Evolutionary conservation across 164 flowering plant genomes (phyloP).

Genomic region (Stephania yunnanensis): DNA sequence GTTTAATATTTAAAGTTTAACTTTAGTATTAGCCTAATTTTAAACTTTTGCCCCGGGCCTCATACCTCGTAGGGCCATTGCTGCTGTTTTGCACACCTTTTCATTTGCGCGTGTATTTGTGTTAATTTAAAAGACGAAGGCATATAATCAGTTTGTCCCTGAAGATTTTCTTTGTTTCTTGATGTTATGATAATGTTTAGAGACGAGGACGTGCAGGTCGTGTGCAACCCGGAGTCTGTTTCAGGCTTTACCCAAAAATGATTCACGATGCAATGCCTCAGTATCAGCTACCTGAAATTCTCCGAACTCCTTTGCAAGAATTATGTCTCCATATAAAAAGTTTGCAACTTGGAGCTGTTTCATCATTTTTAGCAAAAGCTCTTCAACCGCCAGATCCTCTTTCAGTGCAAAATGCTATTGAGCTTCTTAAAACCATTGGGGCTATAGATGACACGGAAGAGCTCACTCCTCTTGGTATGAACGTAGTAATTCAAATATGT

Average conservation of each 20-base stretch:
- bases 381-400: conserved; percentile 94
- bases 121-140: background rate
- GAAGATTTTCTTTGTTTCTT: conserved; percentile 3
- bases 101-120: background rate
- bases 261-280: conserved; percentile 77
- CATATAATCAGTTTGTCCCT: background rate
- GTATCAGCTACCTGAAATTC: conserved; percentile 91
- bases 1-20: too few relatives aligned
- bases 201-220: conserved; percentile 99
- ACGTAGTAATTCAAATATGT: background rate
- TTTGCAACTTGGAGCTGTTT: conserved; percentile 75
- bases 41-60: too few relatives aligned
- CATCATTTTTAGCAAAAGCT: conserved; percentile 77
- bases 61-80: too few relatives aligned
- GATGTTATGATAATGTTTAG: conserved; percentile 32
- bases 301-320: conserved; percentile 90
- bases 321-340: conserved; percentile 85
- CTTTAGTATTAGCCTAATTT: too few relatives aligned
- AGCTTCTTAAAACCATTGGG: conserved; percentile 87
- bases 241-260: conserved; percentile 75
- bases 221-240: conserved; percentile 92
- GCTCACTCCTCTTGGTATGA: conserved; percentile 86
- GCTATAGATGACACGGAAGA: conserved; percentile 81
- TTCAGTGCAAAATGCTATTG: conserved; percentile 86
- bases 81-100: too few relatives aligned